Base-by-base conservation (phyloP, 78 protist species). In the Dictyostelium brefeldianum region DNA sequence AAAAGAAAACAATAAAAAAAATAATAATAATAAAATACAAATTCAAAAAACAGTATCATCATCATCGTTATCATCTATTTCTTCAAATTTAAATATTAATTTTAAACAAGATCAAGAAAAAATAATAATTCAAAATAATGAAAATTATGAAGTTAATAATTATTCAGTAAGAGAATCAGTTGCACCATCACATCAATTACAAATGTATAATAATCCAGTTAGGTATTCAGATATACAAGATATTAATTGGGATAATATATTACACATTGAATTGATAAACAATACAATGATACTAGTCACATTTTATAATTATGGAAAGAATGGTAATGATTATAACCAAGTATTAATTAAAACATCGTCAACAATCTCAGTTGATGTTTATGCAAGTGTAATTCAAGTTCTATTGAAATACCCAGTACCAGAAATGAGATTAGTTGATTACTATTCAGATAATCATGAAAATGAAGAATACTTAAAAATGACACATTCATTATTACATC, bases 321-420 rank as follows among this genome's bases (percentile, higher is more conserved):
- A 17, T 11, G 10, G 14, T 10, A 36, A 62, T 62, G 70, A 62
- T 11, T 62, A 5, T 62, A 62, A 62, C 10, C 50, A 62, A 81
- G 31, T 81, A 17, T 9, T 81, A 20, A 8, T 81, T 2, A 81
- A 81, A 81, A 43, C 79, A 67, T 82, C 90, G 0, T 22, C n/a
- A 2, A 14, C 36, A 15, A 82, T 82, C 20, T 46, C 43, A 5
- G 80, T 69, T 53, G 80, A 65, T n/a, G 80, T 82, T 15, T 82
- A 82, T 54, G 62, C 62, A 27, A 51, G 67, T 12, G 64, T 82
- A 14, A 18, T 82, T 8, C 79, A 70, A 50, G 57, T 31, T 29
- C 69, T 82, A 2, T 70, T 70, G 9, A 64, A 71, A 29, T 29
- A 50, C n/a, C 90, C 90, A 70, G 25, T 82, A 4, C 90, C 90